Base-by-base conservation (phyloP, 257 asterid genomes). In the Primulina huaijiensis region DNA sequence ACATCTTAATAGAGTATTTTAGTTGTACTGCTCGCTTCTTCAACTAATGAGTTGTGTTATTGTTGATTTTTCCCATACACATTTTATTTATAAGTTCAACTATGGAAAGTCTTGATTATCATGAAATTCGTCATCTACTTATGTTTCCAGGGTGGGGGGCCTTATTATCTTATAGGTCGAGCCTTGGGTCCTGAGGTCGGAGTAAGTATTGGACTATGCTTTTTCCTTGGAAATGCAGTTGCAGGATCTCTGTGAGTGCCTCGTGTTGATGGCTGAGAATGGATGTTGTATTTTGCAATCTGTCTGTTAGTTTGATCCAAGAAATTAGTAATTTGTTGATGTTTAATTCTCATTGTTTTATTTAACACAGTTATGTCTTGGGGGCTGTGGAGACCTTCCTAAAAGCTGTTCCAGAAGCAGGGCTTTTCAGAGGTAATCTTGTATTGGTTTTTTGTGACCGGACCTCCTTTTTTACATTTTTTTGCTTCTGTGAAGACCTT, bases 151-250 rank as follows among this genome's bases (percentile, higher is more conserved):
- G 99, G 99, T 71, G 99, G 99, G 69, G 99, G 99, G 25, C 99
- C 99, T 73, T 93, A 93, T 79, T 93, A 93, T 83, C 96, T 93
- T 67, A 93, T 93, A 71, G 99, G 99, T 72, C 99, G 99, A 76
- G 97, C 99, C 72, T 86, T 93, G 92, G 97, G 97, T 78, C 99
- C 99, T 23, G 99, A 93, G 80, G 99, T 93, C 80, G 99, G 99
- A 60, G 97, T 93, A 64, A 93, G 99, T 92, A 93, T 93, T 63
- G 99, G 99, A 69, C 88, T 93, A 46, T 93, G 99, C 71, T 93
- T 93, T 87, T 93, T 93, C 86, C 95, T 93, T 66, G 99, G 99
- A 81, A 93, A 87, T 83, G 97, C 99, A 9, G 95, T 93, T 77
- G 96, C 97, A 69, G 99, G 97, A 72, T 88, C 99, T 63, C 94